Conservation (phyloP, 2,329 filamentous ascomycete species). For the Penicillium crustosum region DNA sequence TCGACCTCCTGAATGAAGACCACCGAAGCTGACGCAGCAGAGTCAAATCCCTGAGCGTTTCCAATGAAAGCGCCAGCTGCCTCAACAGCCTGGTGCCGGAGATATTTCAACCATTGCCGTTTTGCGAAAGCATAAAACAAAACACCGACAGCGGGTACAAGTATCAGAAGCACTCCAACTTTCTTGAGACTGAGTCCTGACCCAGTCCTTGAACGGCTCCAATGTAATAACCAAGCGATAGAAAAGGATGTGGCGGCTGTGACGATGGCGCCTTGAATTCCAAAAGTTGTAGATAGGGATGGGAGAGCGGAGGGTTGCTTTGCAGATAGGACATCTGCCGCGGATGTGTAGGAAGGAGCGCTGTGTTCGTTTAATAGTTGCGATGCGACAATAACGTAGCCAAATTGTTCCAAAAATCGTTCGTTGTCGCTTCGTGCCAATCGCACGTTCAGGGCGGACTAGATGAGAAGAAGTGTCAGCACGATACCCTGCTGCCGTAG, state of each 20-base stretch:
- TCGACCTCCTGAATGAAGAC: conserved; percentile 93
- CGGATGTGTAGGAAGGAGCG: conserved; percentile 43
- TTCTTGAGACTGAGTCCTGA: conserved; percentile 42
- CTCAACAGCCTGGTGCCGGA: conserved; percentile 71
- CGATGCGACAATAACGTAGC: conserved; percentile 89
- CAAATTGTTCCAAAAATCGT: conserved; percentile 86
- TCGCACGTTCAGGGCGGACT: conserved; percentile 38
- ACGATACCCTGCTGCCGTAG: not conserved
- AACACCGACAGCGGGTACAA: conserved; percentile 55
- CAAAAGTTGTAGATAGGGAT: conserved; percentile 51
- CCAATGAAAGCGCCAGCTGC: conserved; percentile 68
- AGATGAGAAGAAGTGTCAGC: conserved; percentile 12
- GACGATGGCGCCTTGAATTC: conserved; percentile 63
- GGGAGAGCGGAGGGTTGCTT: conserved; percentile 32
- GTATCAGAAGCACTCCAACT: conserved; percentile 39
- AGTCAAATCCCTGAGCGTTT: conserved; percentile 78
- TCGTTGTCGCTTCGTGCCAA: conserved; percentile 77
- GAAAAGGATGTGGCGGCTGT: conserved; percentile 64
- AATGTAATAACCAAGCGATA: conserved; percentile 68
- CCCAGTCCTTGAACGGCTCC: conserved; percentile 61
- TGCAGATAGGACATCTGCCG: conserved; percentile 35
- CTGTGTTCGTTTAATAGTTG: conserved; percentile 72
- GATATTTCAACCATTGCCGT: conserved; percentile 77
- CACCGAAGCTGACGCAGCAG: conserved; percentile 71
- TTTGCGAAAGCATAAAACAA: conserved; percentile 71